phyloP scores from a whole-genome alignment of 495 filamentous ascomycete species.

The Trichoderma orchidacearum region DNA sequence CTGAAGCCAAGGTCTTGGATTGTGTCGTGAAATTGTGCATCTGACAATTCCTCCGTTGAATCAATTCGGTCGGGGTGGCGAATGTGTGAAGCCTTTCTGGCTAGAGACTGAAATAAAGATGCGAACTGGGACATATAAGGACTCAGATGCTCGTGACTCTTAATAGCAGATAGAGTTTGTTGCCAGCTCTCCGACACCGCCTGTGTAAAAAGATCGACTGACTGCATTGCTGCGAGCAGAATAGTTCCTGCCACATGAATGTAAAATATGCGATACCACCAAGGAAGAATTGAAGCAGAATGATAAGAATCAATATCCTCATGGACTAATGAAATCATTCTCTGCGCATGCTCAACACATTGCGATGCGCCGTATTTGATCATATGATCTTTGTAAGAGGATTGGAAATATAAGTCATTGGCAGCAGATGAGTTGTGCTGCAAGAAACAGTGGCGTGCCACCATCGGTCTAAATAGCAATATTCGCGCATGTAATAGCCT shows the following conservation, averaged over 20 bases:
- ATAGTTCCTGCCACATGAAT: neutral
- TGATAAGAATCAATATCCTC: neutral
- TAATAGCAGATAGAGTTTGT: neutral
- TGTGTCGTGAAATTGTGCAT: neutral
- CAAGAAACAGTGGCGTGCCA: neutral
- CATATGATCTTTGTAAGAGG: neutral
- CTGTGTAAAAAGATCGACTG: neutral
- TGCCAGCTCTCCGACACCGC: neutral
- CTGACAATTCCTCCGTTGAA: neutral
- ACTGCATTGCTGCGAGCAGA: neutral
- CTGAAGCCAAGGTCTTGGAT: neutral
- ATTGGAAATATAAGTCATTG: neutral
- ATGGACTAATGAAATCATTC: neutral
- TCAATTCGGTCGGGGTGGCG: neutral
- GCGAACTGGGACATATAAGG: neutral
- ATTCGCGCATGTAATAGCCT: neutral
- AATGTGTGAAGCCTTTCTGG: neutral
- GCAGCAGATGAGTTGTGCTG: neutral
- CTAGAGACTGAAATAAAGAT: neutral
- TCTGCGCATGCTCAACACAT: neutral
- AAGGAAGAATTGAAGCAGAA: neutral
- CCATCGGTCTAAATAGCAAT: neutral
- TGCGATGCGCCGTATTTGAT: neutral
- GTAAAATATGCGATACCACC: neutral
- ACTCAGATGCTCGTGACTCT: neutral